Percentiles rank a stretch among this genome's conserved stretches.
These are phyloP conservation scores for Globisporangium irregulare DNA, from an alignment of 352 stramenopile genomes.

Conservation along the genomic window DNA sequence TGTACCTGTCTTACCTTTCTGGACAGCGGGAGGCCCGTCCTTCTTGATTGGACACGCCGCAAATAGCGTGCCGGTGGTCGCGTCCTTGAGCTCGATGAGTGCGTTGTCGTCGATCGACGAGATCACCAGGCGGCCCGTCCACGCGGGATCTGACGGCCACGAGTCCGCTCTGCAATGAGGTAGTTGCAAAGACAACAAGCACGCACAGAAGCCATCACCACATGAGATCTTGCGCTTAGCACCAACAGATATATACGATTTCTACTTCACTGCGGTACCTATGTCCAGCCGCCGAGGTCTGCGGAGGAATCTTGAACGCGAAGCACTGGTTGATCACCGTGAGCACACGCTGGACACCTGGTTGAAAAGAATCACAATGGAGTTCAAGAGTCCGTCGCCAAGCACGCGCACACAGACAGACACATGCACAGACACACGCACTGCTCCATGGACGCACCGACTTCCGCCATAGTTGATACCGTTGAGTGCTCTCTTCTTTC, in stretches of 20 bases:
- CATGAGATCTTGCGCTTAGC: no score
- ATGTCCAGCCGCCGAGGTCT: background rate
- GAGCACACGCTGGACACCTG: background rate
- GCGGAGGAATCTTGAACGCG: background rate
- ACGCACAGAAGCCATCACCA: no score
- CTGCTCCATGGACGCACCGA: background rate
- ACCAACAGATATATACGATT: no score
- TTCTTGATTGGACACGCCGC: slow-evolving; percentile 47
- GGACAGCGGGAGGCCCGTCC: background rate
- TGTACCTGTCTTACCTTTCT: background rate
- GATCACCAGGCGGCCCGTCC: slow-evolving; percentile 63
- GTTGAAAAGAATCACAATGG: no score
- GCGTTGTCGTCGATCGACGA: slow-evolving; percentile 55
- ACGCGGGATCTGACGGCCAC: slow-evolving; percentile 46
- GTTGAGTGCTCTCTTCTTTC: background rate
- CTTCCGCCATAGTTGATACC: background rate
- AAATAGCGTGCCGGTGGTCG: slow-evolving; percentile 51
- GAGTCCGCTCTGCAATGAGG: background rate
- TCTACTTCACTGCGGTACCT: background rate
- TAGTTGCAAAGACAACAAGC: no score
- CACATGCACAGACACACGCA: background rate
- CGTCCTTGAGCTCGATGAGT: slow-evolving; percentile 60
- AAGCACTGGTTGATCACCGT: background rate
- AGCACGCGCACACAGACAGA: no score
- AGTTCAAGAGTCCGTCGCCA: no score